Evolutionary conservation across 1,284 basidiomycete species (phyloP).

Genomic region (Cryptococcus depauperatus): DNA sequence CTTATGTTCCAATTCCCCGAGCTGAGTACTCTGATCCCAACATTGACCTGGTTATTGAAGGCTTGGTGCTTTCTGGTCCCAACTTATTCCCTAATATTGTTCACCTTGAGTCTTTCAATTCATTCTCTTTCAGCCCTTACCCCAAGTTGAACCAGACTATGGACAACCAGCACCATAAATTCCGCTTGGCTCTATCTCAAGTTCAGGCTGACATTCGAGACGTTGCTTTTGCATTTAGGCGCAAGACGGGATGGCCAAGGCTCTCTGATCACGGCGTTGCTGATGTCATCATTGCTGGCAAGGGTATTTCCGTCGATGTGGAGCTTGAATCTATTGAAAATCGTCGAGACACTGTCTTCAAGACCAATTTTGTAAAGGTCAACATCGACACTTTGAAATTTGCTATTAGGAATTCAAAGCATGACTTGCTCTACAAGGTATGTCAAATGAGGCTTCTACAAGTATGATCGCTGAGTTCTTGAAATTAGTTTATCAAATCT

Average conservation of each 20-base stretch:
- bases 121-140: constrained; percentile 74
- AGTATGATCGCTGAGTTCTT: not conserved
- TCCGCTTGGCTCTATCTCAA: constrained; percentile 66
- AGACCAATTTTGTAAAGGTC: constrained; percentile 51
- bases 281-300: constrained; percentile 77
- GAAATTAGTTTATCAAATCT: constrained; percentile 27
- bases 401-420: constrained; percentile 81
- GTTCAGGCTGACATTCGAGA: constrained; percentile 75
- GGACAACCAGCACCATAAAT: constrained; percentile 50
- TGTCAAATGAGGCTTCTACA: constrained; percentile 39
- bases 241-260: constrained; percentile 47
- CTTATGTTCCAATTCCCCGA: constrained; percentile 83
- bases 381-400: constrained; percentile 66
- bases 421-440: constrained; percentile 83
- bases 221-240: constrained; percentile 71
- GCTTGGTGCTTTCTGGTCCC: constrained; percentile 61
- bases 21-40: constrained; percentile 82
- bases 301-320: constrained; percentile 47
- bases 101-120: constrained; percentile 72
- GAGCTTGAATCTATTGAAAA: constrained; percentile 45
- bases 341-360: constrained; percentile 35
- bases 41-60: constrained; percentile 87
- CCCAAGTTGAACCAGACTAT: constrained; percentile 46
- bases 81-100: constrained; percentile 57
- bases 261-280: constrained; percentile 83